Evolutionary conservation across 2,329 filamentous ascomycete genomes (phyloP).

Genomic region (Arthroderma sp.): DNA sequence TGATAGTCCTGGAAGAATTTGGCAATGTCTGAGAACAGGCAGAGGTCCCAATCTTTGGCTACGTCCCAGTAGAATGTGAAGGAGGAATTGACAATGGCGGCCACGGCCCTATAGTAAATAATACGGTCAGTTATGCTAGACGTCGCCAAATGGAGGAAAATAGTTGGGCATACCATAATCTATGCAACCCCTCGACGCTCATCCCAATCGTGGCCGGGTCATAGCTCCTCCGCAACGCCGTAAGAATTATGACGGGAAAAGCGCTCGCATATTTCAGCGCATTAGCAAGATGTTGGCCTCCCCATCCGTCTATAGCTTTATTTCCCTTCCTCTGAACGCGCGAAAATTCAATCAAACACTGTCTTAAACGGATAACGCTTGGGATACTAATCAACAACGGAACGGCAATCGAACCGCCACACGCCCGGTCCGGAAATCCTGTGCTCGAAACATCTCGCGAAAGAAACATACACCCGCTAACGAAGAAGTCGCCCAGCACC

Average conservation of each 20-base stretch:
- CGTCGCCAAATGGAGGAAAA: not conserved
- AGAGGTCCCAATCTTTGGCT: slow-evolving; percentile 90
- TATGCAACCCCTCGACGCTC: slow-evolving; percentile 43
- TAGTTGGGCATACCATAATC: slow-evolving; percentile 36
- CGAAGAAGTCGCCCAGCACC: slow-evolving; percentile 77
- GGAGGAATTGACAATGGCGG: slow-evolving; percentile 67
- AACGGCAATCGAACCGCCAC: slow-evolving; percentile 65
- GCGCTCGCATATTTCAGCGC: slow-evolving; percentile 88
- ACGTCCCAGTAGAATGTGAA: slow-evolving; percentile 99
- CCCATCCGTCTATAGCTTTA: slow-evolving; percentile 47
- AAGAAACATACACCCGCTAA: slow-evolving; percentile 85
- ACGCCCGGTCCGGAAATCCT: slow-evolving; percentile 64
- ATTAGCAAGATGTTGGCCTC: slow-evolving; percentile 81
- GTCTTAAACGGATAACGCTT: slow-evolving; percentile 72
- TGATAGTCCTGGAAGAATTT: slow-evolving; percentile 28
- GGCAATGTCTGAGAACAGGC: slow-evolving; percentile 54
- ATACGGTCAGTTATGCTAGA: not conserved
- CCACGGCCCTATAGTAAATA: slow-evolving; percentile 46
- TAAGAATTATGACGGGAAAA: slow-evolving; percentile 79
- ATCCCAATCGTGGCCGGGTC: slow-evolving; percentile 39
- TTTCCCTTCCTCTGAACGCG: slow-evolving; percentile 49
- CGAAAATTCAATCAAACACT: slow-evolving; percentile 79
- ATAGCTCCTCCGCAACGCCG: slow-evolving; percentile 56
- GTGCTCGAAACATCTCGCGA: slow-evolving; percentile 58
- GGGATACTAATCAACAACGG: slow-evolving; percentile 75